Evolutionary conservation across 192 early-diverging fungal species (phyloP).

Genomic region (Coemansia sp.): DNA sequence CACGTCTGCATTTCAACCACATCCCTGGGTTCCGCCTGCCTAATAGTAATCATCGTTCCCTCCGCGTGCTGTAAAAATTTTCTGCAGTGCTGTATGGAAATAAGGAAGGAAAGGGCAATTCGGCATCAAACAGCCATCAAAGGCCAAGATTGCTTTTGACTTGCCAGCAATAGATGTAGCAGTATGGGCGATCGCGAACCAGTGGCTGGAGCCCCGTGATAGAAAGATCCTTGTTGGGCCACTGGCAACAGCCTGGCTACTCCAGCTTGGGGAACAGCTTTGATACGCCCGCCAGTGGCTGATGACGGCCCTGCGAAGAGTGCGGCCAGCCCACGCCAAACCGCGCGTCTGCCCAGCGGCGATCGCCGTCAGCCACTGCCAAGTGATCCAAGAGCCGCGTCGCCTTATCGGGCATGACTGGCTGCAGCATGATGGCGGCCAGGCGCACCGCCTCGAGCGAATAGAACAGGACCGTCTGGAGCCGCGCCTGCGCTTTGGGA

Average conservation of each 20-base stretch:
- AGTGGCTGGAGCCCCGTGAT: too few relatives aligned
- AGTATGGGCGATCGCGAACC: too few relatives aligned
- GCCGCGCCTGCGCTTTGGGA: conserved; percentile 16
- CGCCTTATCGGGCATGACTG: conserved; percentile 80
- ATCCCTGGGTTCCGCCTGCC: conserved; percentile 32
- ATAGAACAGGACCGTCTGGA: conserved; percentile 66
- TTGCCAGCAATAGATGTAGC: too few relatives aligned
- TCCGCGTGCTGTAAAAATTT: too few relatives aligned
- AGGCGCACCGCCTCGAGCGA: conserved; percentile 70
- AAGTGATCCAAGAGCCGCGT: conserved; percentile 60
- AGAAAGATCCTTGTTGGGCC: too few relatives aligned
- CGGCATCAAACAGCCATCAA: too few relatives aligned
- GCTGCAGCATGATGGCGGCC: conserved; percentile 68
- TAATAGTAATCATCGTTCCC: conserved; percentile 43
- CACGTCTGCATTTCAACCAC: conserved; percentile 89
- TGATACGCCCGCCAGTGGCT: neutral
- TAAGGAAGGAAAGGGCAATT: neutral
- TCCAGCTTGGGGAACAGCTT: conserved; percentile 35
- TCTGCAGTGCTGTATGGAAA: neutral
- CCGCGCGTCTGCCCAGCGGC: conserved; percentile 54
- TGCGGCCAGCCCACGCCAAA: conserved; percentile 62
- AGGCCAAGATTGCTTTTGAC: too few relatives aligned
- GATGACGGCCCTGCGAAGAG: neutral
- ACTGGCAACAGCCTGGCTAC: too few relatives aligned
- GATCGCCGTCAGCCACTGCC: conserved; percentile 51